phyloP scores from a whole-genome alignment of 352 stramenopile genomes.

The Blastocystis sp. region DNA sequence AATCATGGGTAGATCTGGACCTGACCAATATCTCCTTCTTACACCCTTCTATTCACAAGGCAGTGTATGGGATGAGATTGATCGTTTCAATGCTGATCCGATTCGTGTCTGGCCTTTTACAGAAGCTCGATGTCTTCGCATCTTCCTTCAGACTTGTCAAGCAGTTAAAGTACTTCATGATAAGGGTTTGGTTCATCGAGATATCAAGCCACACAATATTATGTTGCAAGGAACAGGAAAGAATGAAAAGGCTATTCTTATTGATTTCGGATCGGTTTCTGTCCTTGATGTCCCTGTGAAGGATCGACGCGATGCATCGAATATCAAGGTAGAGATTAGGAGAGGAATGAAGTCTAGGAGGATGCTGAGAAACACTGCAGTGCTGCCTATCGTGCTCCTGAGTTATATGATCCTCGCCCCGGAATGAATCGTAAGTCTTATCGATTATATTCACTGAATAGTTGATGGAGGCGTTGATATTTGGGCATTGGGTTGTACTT shows the following conservation, averaged over 20 bases:
- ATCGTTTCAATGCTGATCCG: constrained; percentile 16
- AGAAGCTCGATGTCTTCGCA: constrained; percentile 29
- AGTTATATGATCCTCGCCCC: constrained; percentile 54
- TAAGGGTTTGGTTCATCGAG: constrained; percentile 61
- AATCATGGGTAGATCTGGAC: background rate
- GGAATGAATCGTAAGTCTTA: constrained; percentile 47
- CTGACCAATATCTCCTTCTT: constrained; percentile 28
- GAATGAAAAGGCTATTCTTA: constrained; percentile 57
- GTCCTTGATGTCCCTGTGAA: constrained; percentile 22
- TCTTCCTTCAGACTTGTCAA: constrained; percentile 47
- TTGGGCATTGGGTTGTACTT: constrained; percentile 59
- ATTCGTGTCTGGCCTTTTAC: constrained; percentile 66
- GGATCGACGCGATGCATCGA: constrained; percentile 33
- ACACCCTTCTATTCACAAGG: constrained; percentile 43
- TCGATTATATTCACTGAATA: background rate
- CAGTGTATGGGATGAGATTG: constrained; percentile 55
- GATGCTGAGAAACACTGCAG: constrained; percentile 66
- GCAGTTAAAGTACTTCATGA: constrained; percentile 65
- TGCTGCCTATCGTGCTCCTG: constrained; percentile 65
- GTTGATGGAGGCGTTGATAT: constrained; percentile 66
- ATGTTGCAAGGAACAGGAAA: constrained; percentile 39
- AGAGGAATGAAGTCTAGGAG: constrained; percentile 28
- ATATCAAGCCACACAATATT: constrained; percentile 68
- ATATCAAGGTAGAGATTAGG: constrained; percentile 29
- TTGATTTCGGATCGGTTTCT: constrained; percentile 51